phyloP scores from a whole-genome alignment of 176 grass and related monocot species.

The Cymbopogon citratus region DNA sequence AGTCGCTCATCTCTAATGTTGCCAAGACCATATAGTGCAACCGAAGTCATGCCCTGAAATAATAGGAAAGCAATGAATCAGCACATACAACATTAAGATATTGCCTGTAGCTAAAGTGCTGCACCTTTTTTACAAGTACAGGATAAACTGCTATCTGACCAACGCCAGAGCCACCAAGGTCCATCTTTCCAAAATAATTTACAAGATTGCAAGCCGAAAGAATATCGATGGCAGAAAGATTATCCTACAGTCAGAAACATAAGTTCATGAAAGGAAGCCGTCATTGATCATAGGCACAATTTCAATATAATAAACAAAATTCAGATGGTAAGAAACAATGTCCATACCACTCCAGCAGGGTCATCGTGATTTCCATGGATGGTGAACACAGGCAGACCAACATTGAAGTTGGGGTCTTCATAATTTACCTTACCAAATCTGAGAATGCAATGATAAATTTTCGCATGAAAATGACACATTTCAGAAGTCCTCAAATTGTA shows the following conservation, averaged over 20 bases:
- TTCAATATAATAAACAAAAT: not conserved
- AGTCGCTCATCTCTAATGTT: conserved; percentile 97
- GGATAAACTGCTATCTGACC: conserved; percentile 77
- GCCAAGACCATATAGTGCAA: conserved; percentile 85
- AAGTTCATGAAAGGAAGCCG: not conserved
- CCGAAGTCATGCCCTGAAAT: conserved; percentile 75
- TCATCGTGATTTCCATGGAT: conserved; percentile 90
- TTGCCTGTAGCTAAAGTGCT: not conserved
- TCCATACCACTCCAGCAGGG: conserved; percentile 79
- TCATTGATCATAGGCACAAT: not conserved
- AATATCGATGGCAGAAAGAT: conserved; percentile 93
- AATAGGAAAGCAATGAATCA: not conserved
- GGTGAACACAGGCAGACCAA: conserved; percentile 85
- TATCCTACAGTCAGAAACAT: conserved; percentile 59
- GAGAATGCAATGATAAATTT: conserved; percentile 9
- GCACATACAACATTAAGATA: not conserved
- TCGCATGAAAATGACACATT: not conserved
- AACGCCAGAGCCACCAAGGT: conserved; percentile 82
- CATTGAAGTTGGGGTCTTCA: conserved; percentile 77
- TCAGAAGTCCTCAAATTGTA: not conserved
- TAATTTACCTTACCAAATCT: conserved; percentile 85
- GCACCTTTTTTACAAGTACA: conserved; percentile 84
- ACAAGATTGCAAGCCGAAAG: conserved; percentile 95
- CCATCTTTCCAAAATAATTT: conserved; percentile 99
- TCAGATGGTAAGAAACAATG: conserved; percentile 2